These are phyloP conservation scores for Acaromyces ingoldii DNA, from an alignment of 1,284 basidiomycete genomes.

Conservation along the genomic window DNA sequence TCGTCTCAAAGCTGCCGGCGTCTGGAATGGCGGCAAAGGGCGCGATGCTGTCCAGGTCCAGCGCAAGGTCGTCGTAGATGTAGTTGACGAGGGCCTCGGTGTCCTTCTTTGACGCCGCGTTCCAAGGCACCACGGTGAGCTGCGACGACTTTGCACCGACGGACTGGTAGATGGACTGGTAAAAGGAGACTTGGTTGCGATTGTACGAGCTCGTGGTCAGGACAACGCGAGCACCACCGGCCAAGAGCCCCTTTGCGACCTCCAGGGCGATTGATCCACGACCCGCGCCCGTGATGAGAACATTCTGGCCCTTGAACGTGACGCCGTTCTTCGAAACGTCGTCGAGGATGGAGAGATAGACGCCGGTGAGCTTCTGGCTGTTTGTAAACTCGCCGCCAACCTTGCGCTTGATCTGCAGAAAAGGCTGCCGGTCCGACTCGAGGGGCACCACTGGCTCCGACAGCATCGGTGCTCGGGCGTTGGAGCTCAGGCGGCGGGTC, in stretches of 20 bases:
- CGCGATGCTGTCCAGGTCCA: constrained; percentile 96
- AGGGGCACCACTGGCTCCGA: constrained; percentile 10
- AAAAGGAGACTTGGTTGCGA: constrained; percentile 83
- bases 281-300: constrained; percentile 92
- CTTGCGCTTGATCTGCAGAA: constrained; percentile 93
- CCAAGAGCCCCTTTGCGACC: constrained; percentile 89
- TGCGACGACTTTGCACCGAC: constrained; percentile 90
- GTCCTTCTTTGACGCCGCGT: constrained; percentile 95
- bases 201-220: constrained; percentile 71
- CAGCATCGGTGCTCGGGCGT: constrained; percentile 59
- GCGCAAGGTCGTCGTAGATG: constrained; percentile 85
- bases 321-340: constrained; percentile 98
- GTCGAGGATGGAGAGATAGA: constrained; percentile 83
- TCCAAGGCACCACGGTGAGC: constrained; percentile 95
- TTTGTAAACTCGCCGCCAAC: constrained; percentile 95
- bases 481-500: constrained; percentile 15
- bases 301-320: constrained; percentile 97
- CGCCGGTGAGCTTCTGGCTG: constrained; percentile 80
- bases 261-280: constrained; percentile 97
- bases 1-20: constrained; percentile 93
- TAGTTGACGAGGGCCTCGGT: constrained; percentile 90
- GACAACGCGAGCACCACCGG: constrained; percentile 91
- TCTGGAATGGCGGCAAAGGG: constrained; percentile 98
- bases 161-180: constrained; percentile 95
- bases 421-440: constrained; percentile 73